Evolutionary conservation across 768 basidiomycete species (phyloP), one percentile per base, ranked within the genome.

Genomic region (Amanita fuliginea): DNA sequence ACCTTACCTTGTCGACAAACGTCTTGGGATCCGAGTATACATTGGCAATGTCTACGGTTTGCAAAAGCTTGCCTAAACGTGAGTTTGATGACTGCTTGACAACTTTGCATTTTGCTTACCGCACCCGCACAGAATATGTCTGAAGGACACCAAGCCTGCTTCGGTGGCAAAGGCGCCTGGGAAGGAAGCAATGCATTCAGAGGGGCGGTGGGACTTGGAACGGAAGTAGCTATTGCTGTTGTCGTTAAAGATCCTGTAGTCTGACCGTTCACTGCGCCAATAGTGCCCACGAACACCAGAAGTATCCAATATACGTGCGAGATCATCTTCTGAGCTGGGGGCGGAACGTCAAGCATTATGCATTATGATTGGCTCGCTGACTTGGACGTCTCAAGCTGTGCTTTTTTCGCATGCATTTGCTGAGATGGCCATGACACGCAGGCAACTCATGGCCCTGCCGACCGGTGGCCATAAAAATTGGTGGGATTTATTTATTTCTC

Each of bases 21-120:
- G 88, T 93, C 67, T 96, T 95, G 41, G 82, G 80, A 63, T 96
- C 93, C 0, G 73, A 61, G 60, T 75, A 96, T 22, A 86, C 66
- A 36, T 73, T 62, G 0, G 91, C 89, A 53, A 95, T 56, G 61
- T 91, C 84, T 53, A 94, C 81, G 1, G 87, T 84, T 76, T 95
- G 91, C 21, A 96, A 70, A 7, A 91, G 59, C 87, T 90, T 47
- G 57, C 21, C 42, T 49, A 47, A 49, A 53, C 49, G 53, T 47
- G 21, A 42, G 49, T 11, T 9, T 33, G 21, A 42, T 18, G 49
- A 52, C 9, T 19, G 39, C 9, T 13, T 21, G 46, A 51, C 41
- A 51, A 43, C n/a, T n/a, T n/a, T 52, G 35, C 48, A 35, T 3
- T 24, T 19, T 22, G 71, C 81, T 52, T 59, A 89, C 88, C 21